Evolutionary conservation across 345 rosid genomes (phyloP), one percentile per base, ranked within the genome.

Genomic region (Raphanus sativus): DNA sequence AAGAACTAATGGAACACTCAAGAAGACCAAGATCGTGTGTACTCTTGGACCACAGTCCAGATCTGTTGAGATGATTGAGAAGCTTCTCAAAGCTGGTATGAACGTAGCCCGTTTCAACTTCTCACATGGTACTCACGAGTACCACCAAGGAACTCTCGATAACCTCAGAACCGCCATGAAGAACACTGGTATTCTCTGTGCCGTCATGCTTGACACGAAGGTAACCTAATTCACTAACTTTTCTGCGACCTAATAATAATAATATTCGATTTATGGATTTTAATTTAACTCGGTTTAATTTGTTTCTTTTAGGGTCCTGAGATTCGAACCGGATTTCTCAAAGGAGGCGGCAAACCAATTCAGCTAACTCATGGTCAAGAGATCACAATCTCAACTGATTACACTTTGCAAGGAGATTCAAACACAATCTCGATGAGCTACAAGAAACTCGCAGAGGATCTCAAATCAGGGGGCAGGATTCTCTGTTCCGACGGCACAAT

Each of bases 181-280:
- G 28, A 73, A 78, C 48, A 87, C 87, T 66, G 26, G 77, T 45
- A 77, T 71, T 48, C 32, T 55, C 62, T 90, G 93, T 69, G 93
- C 99, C 38, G 90, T 92, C 83, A 95, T 95, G 99, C 92, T 95
- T 38, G 99, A 95, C 67, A 95, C 99, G 17, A 95, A 94, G 76
- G 81, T 77, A 36, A 77, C 48, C 65, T 61, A 61, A 29, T 61
- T 13, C 59, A 28, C 5, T 13, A 61, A 16, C 7, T 7, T 16
- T 63, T 62, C 4, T 8, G 8, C 3, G 15, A 17, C 7, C 50
- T 17, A 54, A 11, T 58, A 36, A 0, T 25, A 11, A 29, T 25
- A 11, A 29, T 60, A 60, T 62, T 62, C 7, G 42, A 62, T 30
- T 17, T 0, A n/a, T n/a, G 9, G 33, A 48, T 17, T 55, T 71